These are phyloP conservation scores for Tinospora cordifolia DNA, from an alignment of 164 flowering plant species.

Conservation along the genomic window DNA sequence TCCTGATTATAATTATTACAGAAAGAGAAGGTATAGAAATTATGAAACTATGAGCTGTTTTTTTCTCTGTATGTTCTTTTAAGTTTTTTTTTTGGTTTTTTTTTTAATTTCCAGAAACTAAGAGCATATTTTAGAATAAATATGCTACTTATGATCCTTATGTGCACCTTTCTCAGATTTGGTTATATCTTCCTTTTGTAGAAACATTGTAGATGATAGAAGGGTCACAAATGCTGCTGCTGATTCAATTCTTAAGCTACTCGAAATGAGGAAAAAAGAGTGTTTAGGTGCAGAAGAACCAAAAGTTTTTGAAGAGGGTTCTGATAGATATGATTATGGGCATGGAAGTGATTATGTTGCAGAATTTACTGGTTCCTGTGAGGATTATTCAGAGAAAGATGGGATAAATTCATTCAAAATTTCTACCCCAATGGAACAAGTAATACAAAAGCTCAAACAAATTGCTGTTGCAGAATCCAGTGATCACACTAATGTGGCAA, in stretches of 20 bases:
- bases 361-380: slow-evolving; percentile 12
- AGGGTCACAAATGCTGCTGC: slow-evolving; percentile 37
- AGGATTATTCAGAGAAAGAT: slow-evolving; percentile 13
- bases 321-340: background rate
- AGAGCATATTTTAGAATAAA: background rate
- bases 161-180: background rate
- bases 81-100: background rate
- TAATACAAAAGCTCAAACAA: slow-evolving; percentile 1
- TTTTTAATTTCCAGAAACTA: no score
- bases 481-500: slow-evolving; percentile 6
- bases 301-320: slow-evolving; percentile 8
- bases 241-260: slow-evolving; percentile 36
- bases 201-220: slow-evolving; percentile 22
- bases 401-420: slow-evolving; percentile 6
- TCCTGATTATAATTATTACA: no score
- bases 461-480: background rate
- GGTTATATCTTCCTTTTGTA: slow-evolving; percentile 16
- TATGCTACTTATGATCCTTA: background rate
- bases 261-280: slow-evolving; percentile 25
- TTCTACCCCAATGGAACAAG: slow-evolving; percentile 8
- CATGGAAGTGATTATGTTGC: slow-evolving; percentile 14
- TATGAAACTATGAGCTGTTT: no score
- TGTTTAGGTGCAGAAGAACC: slow-evolving; percentile 10
- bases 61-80: background rate
- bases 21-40: no score